These are phyloP conservation scores for Suillus spraguei DNA, from an alignment of 768 basidiomycete species.

Conservation along the genomic window DNA sequence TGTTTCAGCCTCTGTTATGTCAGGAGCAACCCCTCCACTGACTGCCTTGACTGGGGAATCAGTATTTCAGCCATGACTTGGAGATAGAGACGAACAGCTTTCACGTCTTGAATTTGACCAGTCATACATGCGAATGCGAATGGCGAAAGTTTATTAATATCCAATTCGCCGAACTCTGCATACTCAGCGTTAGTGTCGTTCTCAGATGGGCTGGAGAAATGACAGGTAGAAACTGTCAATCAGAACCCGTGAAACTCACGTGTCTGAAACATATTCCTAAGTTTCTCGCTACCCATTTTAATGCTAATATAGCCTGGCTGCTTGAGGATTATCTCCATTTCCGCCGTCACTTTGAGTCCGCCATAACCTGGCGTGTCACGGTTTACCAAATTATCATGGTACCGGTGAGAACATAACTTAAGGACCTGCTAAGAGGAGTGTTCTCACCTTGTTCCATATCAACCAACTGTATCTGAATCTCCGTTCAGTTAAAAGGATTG, in stretches of 20 bases:
- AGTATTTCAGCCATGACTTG: not conserved
- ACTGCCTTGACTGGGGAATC: constrained; percentile 20
- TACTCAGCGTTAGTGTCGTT: not conserved
- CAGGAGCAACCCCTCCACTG: constrained; percentile 36
- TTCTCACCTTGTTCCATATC: constrained; percentile 2
- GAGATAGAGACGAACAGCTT: constrained; percentile 19
- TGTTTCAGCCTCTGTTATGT: constrained; percentile 43
- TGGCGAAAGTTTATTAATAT: constrained; percentile 21
- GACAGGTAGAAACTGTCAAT: not conserved
- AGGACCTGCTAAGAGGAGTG: not conserved
- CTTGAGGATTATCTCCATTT: constrained; percentile 30
- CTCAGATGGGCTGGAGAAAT: not conserved
- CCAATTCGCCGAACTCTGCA: constrained; percentile 23
- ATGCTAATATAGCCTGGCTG: constrained; percentile 28
- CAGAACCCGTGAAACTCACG: constrained; percentile 20
- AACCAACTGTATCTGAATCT: not conserved
- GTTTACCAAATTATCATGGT: not conserved
- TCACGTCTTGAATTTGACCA: constrained; percentile 23
- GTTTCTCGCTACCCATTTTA: constrained; percentile 26
- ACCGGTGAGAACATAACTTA: not conserved
- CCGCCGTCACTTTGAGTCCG: constrained; percentile 26
- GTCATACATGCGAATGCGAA: constrained; percentile 30
- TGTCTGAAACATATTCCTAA: constrained; percentile 33
- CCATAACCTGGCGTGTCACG: constrained; percentile 12
- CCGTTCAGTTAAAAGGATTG: not conserved